Conservation (phyloP, 1,284 basidiomycete species). For the Rhodotorula sp. region DNA sequence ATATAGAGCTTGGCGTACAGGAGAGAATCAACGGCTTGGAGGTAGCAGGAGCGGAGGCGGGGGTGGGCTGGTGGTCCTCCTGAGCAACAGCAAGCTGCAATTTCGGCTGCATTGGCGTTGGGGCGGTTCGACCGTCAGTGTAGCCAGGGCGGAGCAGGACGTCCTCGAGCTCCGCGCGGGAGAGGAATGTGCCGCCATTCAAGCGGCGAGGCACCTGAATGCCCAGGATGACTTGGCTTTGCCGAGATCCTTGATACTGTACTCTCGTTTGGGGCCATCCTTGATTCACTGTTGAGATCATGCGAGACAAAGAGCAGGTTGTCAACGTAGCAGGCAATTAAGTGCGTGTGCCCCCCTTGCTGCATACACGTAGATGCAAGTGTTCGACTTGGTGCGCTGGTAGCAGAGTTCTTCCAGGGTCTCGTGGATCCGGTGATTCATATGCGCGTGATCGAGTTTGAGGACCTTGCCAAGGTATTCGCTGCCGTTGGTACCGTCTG, state of each 20-base stretch:
- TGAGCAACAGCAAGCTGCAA: too few species aligned
- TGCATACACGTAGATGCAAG: too few species aligned
- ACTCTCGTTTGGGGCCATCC: slow-evolving; percentile 41
- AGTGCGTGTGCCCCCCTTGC: too few species aligned
- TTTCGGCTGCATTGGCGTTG: too few species aligned
- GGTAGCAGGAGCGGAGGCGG: too few species aligned
- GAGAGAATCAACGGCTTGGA: too few species aligned
- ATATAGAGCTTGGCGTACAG: too few species aligned
- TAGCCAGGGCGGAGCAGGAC: slow-evolving; percentile 48
- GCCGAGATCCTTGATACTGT: slow-evolving; percentile 49
- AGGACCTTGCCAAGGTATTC: slow-evolving; percentile 14
- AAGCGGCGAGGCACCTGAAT: slow-evolving; percentile 48
- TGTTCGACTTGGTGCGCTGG: too few species aligned
- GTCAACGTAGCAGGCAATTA: slow-evolving; percentile 47
- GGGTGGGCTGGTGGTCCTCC: too few species aligned
- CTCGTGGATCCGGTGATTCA: slow-evolving; percentile 47
- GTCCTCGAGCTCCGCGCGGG: slow-evolving; percentile 48
- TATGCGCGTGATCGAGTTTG: slow-evolving; percentile 36
- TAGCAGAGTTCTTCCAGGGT: slow-evolving; percentile 28
- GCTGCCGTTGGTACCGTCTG: slow-evolving; percentile 40
- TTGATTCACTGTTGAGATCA: slow-evolving; percentile 36
- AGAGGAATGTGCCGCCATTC: too few species aligned
- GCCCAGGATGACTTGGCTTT: slow-evolving; percentile 48
- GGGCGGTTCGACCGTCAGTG: too few species aligned
- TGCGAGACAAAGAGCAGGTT: slow-evolving; percentile 47